Evolutionary conservation across 768 basidiomycete genomes (phyloP).

Genomic region (Hydnomerulius pinastri): DNA sequence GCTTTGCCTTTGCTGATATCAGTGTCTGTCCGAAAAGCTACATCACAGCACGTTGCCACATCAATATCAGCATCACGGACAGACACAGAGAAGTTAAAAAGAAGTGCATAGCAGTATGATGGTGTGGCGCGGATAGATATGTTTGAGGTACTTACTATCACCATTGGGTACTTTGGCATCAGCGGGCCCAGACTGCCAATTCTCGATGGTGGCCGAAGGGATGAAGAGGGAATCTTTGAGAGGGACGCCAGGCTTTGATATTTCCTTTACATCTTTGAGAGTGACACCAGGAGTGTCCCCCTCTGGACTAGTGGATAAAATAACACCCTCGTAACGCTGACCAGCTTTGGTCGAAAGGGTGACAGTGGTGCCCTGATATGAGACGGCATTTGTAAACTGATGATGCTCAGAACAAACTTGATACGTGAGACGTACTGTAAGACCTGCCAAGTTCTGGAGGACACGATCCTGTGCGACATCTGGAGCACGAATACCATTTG

Average conservation of each 20-base stretch:
- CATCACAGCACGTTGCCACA: slow-evolving; percentile 8
- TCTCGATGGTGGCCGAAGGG: slow-evolving; percentile 70
- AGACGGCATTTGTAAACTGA: slow-evolving; percentile 19
- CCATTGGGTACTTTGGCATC: slow-evolving; percentile 69
- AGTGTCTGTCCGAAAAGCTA: slow-evolving; percentile 82
- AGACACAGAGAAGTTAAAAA: not conserved
- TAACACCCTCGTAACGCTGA: slow-evolving; percentile 73
- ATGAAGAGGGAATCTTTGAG: slow-evolving; percentile 73
- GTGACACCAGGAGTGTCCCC: slow-evolving; percentile 73
- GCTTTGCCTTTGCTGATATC: slow-evolving; percentile 66
- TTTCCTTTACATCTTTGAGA: slow-evolving; percentile 77
- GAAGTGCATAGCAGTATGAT: not conserved
- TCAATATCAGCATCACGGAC: slow-evolving; percentile 15
- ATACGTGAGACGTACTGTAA: slow-evolving; percentile 57
- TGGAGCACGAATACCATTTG: slow-evolving; percentile 49
- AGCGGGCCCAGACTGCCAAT: slow-evolving; percentile 72
- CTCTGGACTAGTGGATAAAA: slow-evolving; percentile 60
- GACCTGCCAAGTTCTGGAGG: slow-evolving; percentile 64
- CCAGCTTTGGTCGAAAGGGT: slow-evolving; percentile 72
- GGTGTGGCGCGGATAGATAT: not conserved
- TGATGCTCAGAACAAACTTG: slow-evolving; percentile 9
- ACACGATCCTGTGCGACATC: slow-evolving; percentile 58
- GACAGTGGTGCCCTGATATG: slow-evolving; percentile 69
- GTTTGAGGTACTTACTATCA: slow-evolving; percentile 54
- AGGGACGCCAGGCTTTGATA: slow-evolving; percentile 63